Base-by-base conservation (phyloP, 2,329 filamentous ascomycete genomes). In the Ceratocystis harringtonii region DNA sequence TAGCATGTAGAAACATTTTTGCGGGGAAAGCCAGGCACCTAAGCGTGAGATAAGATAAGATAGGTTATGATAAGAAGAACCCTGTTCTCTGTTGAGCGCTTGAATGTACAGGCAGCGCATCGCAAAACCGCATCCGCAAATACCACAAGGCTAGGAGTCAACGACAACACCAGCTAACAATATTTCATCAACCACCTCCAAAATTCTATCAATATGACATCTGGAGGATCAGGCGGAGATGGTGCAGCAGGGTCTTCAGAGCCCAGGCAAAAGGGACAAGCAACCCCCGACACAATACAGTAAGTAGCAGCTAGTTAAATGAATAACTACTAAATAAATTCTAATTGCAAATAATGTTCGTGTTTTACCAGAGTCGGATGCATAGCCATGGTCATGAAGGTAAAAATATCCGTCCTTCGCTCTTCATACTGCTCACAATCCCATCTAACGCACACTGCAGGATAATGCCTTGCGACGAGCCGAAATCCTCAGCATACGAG, bases 401-500 rank as follows among this genome's bases (percentile, higher is more conserved):
- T 69, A 63, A 36, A 22, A 12, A n/a, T 30, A 15, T 2, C 55
- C 30, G 6, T 22, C 55, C 10, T 36, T 36, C n/a, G 6, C 28
- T 8, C 55, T 8, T 2, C 17, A 22, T 30, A 36, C 15, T 4
- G 2, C 15, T 7, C 2, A 30, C n/a, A 58, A 2, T 15, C 55
- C 15, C 5, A 15, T 58, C 25, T 65, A 19, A 61, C 43, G 17
- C 57, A 25, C 30, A 43, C 5, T 52, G 64, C 71, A 68, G 69
- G 91, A 96, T 75, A 90, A 90, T 68, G 86, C 92, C 72, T 82
- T 88, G 68, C 87, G 94, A 71, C 91, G 94, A 77, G 94, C 94
- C 71, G 94, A 99, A 75, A 96, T 99, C 69, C 79, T 99, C n/a
- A 94, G 90, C 67, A 95, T 97, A 70, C 87, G 89, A 72, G 89